phyloP scores from a whole-genome alignment of 177 flowering plant species.

The Vitis hybrid region DNA sequence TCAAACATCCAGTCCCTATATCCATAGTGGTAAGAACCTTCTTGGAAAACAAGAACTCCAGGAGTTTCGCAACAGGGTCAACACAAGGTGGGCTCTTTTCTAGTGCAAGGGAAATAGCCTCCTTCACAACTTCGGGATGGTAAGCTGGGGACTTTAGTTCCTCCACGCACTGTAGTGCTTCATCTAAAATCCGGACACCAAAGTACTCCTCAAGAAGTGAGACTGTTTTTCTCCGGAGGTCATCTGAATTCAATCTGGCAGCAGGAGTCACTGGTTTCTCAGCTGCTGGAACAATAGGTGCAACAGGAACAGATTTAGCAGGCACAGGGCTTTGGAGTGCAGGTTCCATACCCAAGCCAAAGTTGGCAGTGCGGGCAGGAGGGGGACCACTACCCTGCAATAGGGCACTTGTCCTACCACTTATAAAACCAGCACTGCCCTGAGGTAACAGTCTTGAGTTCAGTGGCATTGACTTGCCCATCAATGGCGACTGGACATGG shows the following conservation, averaged over 20 bases:
- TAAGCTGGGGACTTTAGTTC: constrained; percentile 78
- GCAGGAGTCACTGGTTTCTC: constrained; percentile 38
- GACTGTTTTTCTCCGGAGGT: constrained; percentile 57
- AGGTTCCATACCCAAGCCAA: constrained; percentile 33
- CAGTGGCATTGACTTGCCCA: constrained; percentile 44
- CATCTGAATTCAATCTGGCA: constrained; percentile 30
- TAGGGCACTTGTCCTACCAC: constrained; percentile 73
- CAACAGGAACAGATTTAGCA: constrained; percentile 31
- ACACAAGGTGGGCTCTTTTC: constrained; percentile 75
- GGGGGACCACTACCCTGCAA: constrained; percentile 58
- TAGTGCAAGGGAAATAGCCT: constrained; percentile 65
- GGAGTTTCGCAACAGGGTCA: constrained; percentile 59
- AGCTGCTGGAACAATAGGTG: constrained; percentile 26
- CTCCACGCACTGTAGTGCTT: constrained; percentile 78
- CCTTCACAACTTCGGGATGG: constrained; percentile 80
- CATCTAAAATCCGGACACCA: constrained; percentile 57
- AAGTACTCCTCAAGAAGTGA: constrained; percentile 88
- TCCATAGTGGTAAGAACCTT: constrained; percentile 56
- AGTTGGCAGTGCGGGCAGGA: constrained; percentile 35
- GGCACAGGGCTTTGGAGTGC: constrained; percentile 25
- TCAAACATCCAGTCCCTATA: constrained; percentile 62
- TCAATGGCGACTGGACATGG: constrained; percentile 43
- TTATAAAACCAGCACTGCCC: constrained; percentile 59
- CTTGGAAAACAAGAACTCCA: constrained; percentile 51
- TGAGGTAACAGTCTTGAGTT: constrained; percentile 73